phyloP scores from a whole-genome alignment of 441 rosid species.

The Manihot esculenta region DNA sequence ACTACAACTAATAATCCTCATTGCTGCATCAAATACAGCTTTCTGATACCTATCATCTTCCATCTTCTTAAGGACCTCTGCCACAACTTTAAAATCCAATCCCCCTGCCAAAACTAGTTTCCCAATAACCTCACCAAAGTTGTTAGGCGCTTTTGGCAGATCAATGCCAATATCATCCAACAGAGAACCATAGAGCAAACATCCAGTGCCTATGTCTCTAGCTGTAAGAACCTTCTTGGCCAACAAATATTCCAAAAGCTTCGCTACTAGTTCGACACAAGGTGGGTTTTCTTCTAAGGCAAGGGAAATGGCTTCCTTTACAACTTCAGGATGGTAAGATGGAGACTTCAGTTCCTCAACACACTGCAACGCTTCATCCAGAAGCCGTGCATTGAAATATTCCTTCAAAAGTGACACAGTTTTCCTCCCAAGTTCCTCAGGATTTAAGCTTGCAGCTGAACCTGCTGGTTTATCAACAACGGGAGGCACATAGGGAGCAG shows the following conservation, averaged over 20 bases:
- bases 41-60: conserved; percentile 60
- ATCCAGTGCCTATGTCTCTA: conserved; percentile 62
- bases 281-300: conserved; percentile 78
- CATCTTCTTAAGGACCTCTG: conserved; percentile 60
- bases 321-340: conserved; percentile 66
- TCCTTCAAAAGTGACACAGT: conserved; percentile 70
- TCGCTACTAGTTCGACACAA: conserved; percentile 46
- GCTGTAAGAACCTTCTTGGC: conserved; percentile 48
- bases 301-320: conserved; percentile 73
- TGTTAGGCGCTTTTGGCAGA: conserved; percentile 72
- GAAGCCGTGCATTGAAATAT: conserved; percentile 49
- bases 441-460: conserved; percentile 39
- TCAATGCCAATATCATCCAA: conserved; percentile 85
- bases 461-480: conserved; percentile 45
- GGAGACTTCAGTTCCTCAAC: conserved; percentile 71
- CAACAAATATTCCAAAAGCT: conserved; percentile 55
- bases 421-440: conserved; percentile 52
- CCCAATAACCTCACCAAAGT: conserved; percentile 79
- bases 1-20: conserved; percentile 36
- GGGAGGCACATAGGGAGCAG: conserved; percentile 29
- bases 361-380: conserved; percentile 76
- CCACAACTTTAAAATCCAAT: conserved; percentile 52
- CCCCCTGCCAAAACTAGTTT: conserved; percentile 50
- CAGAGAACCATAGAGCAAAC: conserved; percentile 63
- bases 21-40: conserved; percentile 53